Evolutionary conservation across 345 rosid species (phyloP).

Genomic region (Stellera chamaejasme): DNA sequence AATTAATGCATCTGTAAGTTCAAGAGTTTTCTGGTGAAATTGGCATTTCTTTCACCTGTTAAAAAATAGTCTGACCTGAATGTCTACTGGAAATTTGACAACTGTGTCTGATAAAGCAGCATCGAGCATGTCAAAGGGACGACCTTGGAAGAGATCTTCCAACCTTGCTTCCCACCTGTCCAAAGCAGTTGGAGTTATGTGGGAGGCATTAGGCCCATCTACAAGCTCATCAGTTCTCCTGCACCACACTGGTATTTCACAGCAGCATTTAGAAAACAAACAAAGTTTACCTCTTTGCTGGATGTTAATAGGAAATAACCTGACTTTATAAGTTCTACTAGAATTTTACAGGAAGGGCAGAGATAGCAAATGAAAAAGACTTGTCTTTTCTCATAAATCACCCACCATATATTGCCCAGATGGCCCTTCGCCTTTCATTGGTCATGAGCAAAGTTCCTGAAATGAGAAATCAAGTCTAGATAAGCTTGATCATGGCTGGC

Average conservation of each 20-base stretch:
- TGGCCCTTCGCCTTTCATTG: conserved; percentile 56
- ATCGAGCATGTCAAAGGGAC: conserved; percentile 80
- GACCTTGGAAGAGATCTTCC: conserved; percentile 76
- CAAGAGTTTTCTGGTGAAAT: background rate
- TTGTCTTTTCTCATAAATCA: conserved; percentile 3
- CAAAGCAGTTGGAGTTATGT: conserved; percentile 78
- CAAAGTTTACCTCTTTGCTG: background rate
- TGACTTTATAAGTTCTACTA: too few relatives aligned
- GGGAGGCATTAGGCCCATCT: conserved; percentile 81
- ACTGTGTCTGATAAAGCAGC: conserved; percentile 85
- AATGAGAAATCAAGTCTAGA: conserved; percentile 9
- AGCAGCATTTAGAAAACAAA: conserved; percentile 5
- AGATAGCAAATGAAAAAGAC: background rate
- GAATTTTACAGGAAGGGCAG: too few relatives aligned
- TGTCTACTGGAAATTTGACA: conserved; percentile 66
- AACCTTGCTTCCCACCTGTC: conserved; percentile 84
- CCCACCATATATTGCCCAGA: conserved; percentile 78
- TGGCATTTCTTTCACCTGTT: background rate
- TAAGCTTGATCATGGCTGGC: background rate
- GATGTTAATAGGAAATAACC: too few relatives aligned
- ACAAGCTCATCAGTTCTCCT: conserved; percentile 78
- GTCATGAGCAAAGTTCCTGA: conserved; percentile 77
- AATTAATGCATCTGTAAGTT: background rate
- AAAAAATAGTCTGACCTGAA: conserved; percentile 44
- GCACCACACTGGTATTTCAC: conserved; percentile 44